A percentile compares a stretch with the other conserved stretches of the same genome.
These are phyloP conservation scores for California macrophylla DNA, from an alignment of 441 rosid genomes.

Conservation along the genomic window DNA sequence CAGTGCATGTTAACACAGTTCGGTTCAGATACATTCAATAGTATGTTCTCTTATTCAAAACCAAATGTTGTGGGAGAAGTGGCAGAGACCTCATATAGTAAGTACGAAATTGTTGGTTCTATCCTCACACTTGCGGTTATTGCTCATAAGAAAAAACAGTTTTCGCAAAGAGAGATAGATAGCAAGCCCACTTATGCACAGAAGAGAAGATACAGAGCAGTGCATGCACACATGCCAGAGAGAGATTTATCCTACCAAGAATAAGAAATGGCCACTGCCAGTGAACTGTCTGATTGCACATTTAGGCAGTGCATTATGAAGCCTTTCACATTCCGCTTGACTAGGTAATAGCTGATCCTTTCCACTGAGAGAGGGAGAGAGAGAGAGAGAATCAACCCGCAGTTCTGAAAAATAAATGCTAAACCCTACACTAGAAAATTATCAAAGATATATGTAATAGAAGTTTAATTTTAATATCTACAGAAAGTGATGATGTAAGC, in stretches of 20 bases:
- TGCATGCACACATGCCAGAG: background rate
- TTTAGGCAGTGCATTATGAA: background rate
- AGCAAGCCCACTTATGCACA: background rate
- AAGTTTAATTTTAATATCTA: background rate
- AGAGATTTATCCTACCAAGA: background rate
- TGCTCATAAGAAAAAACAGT: background rate
- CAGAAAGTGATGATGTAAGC: background rate
- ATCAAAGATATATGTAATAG: background rate
- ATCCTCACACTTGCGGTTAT: background rate
- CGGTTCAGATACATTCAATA: background rate
- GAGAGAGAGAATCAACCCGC: background rate
- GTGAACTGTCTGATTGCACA: background rate
- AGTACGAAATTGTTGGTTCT: background rate
- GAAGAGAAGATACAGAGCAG: background rate
- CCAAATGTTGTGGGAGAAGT: background rate
- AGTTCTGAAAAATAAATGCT: background rate
- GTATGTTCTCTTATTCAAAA: background rate
- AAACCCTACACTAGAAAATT: background rate
- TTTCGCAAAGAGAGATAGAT: background rate
- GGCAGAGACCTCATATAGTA: background rate
- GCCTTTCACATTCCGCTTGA: conserved; percentile 1
- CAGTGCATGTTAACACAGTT: background rate
- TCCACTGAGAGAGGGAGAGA: conserved; percentile 10
- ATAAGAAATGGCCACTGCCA: conserved; percentile 1
- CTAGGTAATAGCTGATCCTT: conserved; percentile 1